Base-by-base conservation (phyloP, 352 stramenopile species). In the Albugo laibachii region DNA sequence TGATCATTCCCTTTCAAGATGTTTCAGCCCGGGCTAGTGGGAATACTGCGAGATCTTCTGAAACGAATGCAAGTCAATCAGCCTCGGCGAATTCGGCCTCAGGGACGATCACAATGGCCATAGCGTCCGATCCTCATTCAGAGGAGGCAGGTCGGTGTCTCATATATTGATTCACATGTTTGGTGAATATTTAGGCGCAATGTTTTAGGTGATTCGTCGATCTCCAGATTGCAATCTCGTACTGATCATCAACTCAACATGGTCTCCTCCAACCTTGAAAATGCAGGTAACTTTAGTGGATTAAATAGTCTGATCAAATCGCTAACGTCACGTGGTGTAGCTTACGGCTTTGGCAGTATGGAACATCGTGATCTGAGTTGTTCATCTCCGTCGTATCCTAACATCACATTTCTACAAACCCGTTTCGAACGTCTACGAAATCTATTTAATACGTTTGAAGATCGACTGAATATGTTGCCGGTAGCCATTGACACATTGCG, bases 1-100 rank as follows among this genome's bases (percentile, higher is more conserved):
- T 38, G 69, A 85, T 18, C 80, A 58, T 38, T 63, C 60, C 0
- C 54, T 69, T 16, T 61, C 78, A 16, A 67, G 62, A 14, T 13
- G 13, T 21, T 19, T 19, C 20, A 51, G 14, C 18, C n/a, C 5
- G 38, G 8, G 12, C 44, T 34, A 38, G n/a, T 43, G 38, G 16
- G 8, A 43, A 43, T 43, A 31, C 24, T 10, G 38, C 38, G 8
- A 43, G 20, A 3, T 3, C 3, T 10, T 10, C 38, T 43, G 38
- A 24, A 43, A 10, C 38, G 20, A 19, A 43, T 8, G 3, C 16
- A n/a, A n/a, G n/a, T 24, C 38, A 19, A 24, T 8, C 8, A 24
- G 8, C 3, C 8, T 19, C 38, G 20, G 16, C 3, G 38, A 8
- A 24, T 43, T 8, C 20, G 16, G 3, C 38, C 8, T 19, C 38